Evolutionary conservation across 2,329 filamentous ascomycete genomes (phyloP).

Genomic region (Ceratocystis huliohia): DNA sequence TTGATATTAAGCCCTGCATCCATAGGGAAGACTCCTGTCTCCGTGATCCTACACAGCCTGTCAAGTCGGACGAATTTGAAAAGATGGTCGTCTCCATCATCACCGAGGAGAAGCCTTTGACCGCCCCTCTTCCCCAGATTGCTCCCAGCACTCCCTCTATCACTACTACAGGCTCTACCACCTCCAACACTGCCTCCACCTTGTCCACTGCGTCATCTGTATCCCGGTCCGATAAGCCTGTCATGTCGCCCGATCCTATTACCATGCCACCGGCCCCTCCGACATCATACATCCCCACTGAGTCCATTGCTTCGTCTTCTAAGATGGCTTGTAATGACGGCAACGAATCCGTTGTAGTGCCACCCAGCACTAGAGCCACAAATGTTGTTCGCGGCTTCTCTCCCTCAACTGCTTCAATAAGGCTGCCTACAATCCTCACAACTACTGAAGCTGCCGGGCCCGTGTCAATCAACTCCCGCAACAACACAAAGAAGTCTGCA

Average conservation of each 20-base stretch:
- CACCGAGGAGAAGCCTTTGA: slow-evolving; percentile 63
- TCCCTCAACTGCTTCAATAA: slow-evolving; percentile 37
- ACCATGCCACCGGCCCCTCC: slow-evolving; percentile 25
- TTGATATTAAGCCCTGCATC: slow-evolving; percentile 56
- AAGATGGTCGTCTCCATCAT: slow-evolving; percentile 92
- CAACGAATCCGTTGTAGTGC: slow-evolving; percentile 27
- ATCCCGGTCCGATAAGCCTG: slow-evolving; percentile 25
- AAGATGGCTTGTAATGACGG: slow-evolving; percentile 25
- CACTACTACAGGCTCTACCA: slow-evolving; percentile 24
- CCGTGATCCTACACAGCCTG: slow-evolving; percentile 48
- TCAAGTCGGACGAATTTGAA: slow-evolving; percentile 66
- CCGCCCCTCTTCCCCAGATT: slow-evolving; percentile 37
- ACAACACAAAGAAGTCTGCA: slow-evolving; percentile 52
- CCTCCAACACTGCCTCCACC: slow-evolving; percentile 35
- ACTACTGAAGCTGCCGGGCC: slow-evolving; percentile 28
- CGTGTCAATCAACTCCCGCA: slow-evolving; percentile 41
- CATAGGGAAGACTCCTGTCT: slow-evolving; percentile 55
- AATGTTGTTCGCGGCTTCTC: slow-evolving; percentile 64
- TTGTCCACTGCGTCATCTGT: slow-evolving; percentile 19
- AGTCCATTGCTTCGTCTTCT: slow-evolving; percentile 16
- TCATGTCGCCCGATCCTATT: slow-evolving; percentile 23
- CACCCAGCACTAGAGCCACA: slow-evolving; percentile 5
- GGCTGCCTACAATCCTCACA: slow-evolving; percentile 10
- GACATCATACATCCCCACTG: slow-evolving; percentile 19
- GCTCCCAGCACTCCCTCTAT: not conserved